These are phyloP conservation scores for Gnomoniopsis sp. DNA, from an alignment of 2,329 filamentous ascomycete genomes.

Conservation along the genomic window DNA sequence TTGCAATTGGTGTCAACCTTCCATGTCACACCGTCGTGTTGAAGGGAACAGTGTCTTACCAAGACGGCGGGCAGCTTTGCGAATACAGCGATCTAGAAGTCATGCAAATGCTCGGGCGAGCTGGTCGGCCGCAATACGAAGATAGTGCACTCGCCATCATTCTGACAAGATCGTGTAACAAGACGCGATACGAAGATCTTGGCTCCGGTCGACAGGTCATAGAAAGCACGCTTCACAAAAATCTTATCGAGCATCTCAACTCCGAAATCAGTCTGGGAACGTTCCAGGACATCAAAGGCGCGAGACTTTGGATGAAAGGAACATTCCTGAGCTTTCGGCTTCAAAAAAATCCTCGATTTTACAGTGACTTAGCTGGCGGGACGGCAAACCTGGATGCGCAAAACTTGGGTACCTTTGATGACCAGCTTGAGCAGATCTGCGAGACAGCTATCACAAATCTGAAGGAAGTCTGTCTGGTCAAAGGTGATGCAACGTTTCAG, in stretches of 20 bases:
- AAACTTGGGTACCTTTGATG: constrained; percentile 37
- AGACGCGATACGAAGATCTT: constrained; percentile 67
- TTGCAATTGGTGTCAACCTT: constrained; percentile 80
- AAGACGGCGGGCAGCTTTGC: constrained; percentile 49
- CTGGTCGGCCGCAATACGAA: constrained; percentile 81
- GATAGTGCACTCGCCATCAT: constrained; percentile 73
- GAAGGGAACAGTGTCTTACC: constrained; percentile 72
- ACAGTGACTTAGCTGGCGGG: constrained; percentile 55
- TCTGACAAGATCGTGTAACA: constrained; percentile 66
- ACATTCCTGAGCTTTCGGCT: constrained; percentile 78
- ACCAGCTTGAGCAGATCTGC: constrained; percentile 68
- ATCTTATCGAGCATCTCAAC: constrained; percentile 80
- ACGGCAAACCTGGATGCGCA: constrained; percentile 35
- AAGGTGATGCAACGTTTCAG: constrained; percentile 43
- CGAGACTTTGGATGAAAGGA: constrained; percentile 70
- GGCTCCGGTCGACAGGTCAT: constrained; percentile 69
- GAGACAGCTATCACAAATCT: constrained; percentile 65
- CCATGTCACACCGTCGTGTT: constrained; percentile 81
- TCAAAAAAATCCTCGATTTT: constrained; percentile 66
- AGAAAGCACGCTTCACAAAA: constrained; percentile 75
- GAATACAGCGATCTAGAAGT: constrained; percentile 81
- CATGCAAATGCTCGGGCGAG: constrained; percentile 88
- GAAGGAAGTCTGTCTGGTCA: constrained; percentile 56
- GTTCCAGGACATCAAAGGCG: constrained; percentile 60
- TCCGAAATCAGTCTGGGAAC: constrained; percentile 78